A percentile compares a stretch with the other conserved stretches of the same genome.
Conservation (phyloP, 192 early-diverging fungal genomes). For the Spinellus fusiger region DNA sequence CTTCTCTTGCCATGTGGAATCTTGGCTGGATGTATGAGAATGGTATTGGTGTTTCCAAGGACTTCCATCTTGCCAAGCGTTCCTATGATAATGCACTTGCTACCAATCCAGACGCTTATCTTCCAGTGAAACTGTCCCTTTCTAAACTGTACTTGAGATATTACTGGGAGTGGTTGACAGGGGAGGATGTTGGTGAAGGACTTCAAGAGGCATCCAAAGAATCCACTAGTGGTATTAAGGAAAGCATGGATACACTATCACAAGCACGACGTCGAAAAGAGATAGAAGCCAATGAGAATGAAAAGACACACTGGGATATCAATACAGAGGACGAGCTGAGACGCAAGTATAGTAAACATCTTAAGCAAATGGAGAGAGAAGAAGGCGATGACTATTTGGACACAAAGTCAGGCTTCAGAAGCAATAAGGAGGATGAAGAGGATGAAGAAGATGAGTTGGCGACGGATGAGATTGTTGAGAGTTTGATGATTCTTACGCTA, state of each 20-base stretch:
- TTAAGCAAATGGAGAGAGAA: conserved; percentile 25
- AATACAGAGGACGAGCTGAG: conserved; percentile 36
- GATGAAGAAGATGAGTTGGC: conserved; percentile 36
- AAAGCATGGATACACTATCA: not conserved
- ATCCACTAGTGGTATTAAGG: not conserved
- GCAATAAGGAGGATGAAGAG: conserved; percentile 29
- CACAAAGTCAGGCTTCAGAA: not conserved
- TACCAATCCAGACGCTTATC: conserved; percentile 71
- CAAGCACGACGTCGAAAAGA: conserved; percentile 9
- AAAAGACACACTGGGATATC: conserved; percentile 26
- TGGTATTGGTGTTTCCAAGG: conserved; percentile 84
- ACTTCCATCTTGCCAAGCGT: conserved; percentile 90
- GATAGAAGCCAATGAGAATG: conserved; percentile 5
- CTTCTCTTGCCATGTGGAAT: conserved; percentile 91
- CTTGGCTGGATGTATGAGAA: conserved; percentile 95
- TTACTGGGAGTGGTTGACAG: conserved; percentile 57
- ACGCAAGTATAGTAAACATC: conserved; percentile 24
- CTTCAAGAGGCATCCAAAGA: not conserved
- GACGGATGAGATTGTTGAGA: conserved; percentile 48
- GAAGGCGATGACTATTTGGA: conserved; percentile 27
- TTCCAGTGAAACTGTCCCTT: conserved; percentile 75
- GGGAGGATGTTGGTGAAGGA: conserved; percentile 48
- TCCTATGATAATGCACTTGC: conserved; percentile 81
- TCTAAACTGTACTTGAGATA: conserved; percentile 60
- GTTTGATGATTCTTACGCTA: conserved; percentile 44